These are phyloP conservation scores for Cladosporium sphaerospermum DNA, from an alignment of 2,329 filamentous ascomycete species.

Conservation along the genomic window DNA sequence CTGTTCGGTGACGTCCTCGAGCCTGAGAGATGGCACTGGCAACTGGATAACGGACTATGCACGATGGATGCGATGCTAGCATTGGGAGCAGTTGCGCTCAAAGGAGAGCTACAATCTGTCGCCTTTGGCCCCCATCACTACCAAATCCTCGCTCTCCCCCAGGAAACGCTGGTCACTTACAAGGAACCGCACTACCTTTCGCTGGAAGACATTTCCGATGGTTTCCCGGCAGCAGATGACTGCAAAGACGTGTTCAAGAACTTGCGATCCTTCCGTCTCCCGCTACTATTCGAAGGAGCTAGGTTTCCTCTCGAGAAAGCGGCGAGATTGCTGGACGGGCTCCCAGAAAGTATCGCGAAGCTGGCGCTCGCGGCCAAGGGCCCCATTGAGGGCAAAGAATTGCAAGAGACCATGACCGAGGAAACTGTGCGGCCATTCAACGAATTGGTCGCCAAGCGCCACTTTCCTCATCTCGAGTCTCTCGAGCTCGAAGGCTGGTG, in stretches of 20 bases:
- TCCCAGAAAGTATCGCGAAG: not conserved
- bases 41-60: not conserved
- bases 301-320: not conserved
- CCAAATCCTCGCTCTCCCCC: not conserved
- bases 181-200: slow-evolving; percentile 4
- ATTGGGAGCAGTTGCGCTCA: not conserved
- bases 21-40: slow-evolving; percentile 2
- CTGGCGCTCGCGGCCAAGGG: slow-evolving; percentile 1
- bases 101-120: not conserved
- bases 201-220: not conserved
- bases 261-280: not conserved
- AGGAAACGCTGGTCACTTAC: not conserved
- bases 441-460: not conserved
- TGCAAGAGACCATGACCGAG: not conserved
- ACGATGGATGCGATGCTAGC: not conserved
- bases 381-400: not conserved
- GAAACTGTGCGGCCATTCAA: slow-evolving; percentile 2
- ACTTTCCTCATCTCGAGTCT: not conserved
- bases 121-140: slow-evolving; percentile 1
- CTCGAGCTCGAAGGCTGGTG: slow-evolving; percentile 9
- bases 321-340: not conserved
- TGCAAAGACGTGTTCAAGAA: not conserved
- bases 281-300: not conserved
- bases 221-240: not conserved
- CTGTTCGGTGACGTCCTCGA: slow-evolving; percentile 7